phyloP scores from a whole-genome alignment of 192 early-diverging fungal species.

The Gryganskiella cystojenkinii region DNA sequence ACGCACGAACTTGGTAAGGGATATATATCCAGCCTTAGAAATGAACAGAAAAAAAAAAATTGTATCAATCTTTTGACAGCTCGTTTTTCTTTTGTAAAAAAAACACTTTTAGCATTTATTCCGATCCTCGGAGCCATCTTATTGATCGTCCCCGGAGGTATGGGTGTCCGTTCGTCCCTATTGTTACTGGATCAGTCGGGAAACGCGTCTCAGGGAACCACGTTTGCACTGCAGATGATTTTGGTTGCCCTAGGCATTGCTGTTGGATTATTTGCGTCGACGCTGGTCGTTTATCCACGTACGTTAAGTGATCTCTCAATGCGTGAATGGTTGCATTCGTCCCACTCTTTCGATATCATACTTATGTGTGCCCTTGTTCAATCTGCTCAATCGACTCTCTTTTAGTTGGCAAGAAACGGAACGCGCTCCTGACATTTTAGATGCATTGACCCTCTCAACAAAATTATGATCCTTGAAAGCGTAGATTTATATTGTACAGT shows the following conservation, averaged over 20 bases:
- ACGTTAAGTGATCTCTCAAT: conserved; percentile 6
- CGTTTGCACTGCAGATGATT: conserved; percentile 59
- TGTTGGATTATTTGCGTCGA: conserved; percentile 57
- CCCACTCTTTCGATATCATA: conserved; percentile 2
- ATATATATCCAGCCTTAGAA: not conserved
- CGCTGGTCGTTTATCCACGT: conserved; percentile 48
- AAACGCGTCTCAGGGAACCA: conserved; percentile 32
- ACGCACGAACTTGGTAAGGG: conserved; percentile 55
- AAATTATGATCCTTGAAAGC: no score
- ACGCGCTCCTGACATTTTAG: conserved; percentile 41
- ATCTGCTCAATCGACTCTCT: conserved; percentile 37
- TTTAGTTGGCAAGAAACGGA: conserved; percentile 25
- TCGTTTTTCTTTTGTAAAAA: no score
- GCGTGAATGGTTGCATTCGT: conserved; percentile 14
- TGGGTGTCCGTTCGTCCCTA: conserved; percentile 52
- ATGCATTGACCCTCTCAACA: no score
- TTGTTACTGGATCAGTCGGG: conserved; percentile 33
- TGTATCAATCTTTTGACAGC: no score
- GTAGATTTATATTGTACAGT: no score
- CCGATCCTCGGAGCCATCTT: conserved; percentile 54
- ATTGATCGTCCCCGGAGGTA: conserved; percentile 55
- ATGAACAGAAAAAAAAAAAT: no score
- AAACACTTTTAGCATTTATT: conserved; percentile 47
- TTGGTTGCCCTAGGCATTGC: conserved; percentile 52
- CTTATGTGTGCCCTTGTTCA: conserved; percentile 28